phyloP scores from a whole-genome alignment of 306 rosid species.

The Cicer chorassanicum region DNA sequence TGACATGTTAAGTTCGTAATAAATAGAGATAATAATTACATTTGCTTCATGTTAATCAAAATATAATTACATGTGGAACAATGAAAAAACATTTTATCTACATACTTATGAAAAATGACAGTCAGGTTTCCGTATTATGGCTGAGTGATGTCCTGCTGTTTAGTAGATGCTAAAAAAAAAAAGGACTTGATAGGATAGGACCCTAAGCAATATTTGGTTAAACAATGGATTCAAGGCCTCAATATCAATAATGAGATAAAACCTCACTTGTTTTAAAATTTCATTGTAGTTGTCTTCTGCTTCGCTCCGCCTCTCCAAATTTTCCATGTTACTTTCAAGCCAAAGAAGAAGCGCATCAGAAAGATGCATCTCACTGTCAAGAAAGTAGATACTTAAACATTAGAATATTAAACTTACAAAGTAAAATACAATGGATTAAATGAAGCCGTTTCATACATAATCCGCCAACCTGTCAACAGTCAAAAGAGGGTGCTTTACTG shows the following conservation, averaged over 20 bases:
- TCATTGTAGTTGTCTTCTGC: slow-evolving; percentile 45
- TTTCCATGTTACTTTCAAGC: slow-evolving; percentile 57
- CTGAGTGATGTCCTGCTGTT: slow-evolving; percentile 21
- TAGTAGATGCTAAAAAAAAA: slow-evolving; percentile 23
- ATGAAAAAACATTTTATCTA: not conserved
- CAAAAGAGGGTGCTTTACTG: slow-evolving; percentile 61
- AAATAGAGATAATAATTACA: not conserved
- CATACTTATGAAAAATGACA: not conserved
- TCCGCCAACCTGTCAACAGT: slow-evolving; percentile 73
- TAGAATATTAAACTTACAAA: slow-evolving; percentile 34
- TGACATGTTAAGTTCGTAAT: slow-evolving; percentile 28
- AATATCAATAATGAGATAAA: slow-evolving; percentile 33
- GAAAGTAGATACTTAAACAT: slow-evolving; percentile 47
- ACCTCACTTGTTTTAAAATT: slow-evolving; percentile 66
- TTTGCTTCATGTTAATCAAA: not conserved
- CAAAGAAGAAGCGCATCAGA: slow-evolving; percentile 68
- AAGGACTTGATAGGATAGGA: slow-evolving; percentile 3
- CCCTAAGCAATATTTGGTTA: slow-evolving; percentile 9
- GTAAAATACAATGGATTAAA: slow-evolving; percentile 26
- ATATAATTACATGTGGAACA: not conserved
- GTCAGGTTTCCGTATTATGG: slow-evolving; percentile 32
- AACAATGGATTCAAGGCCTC: slow-evolving; percentile 32
- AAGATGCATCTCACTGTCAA: slow-evolving; percentile 79
- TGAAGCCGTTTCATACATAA: slow-evolving; percentile 38
- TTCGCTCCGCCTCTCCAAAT: slow-evolving; percentile 50